Evolutionary conservation across 2,329 filamentous ascomycete species (phyloP).

Genomic region (Biscogniauxia sp.): DNA sequence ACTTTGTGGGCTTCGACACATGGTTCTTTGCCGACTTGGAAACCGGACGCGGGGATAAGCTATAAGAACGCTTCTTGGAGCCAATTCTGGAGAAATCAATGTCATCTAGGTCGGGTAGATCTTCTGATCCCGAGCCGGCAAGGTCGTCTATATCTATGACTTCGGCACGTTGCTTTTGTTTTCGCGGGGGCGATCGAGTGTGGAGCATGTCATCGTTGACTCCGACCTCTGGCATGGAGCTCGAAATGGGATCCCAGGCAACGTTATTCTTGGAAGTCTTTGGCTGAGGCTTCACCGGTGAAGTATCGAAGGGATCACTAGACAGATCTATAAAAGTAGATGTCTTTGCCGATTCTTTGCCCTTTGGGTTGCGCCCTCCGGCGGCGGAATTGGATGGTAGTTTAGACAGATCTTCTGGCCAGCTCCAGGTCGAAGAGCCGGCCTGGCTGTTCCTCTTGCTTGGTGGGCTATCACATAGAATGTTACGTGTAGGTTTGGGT

Average conservation of each 20-base stretch:
- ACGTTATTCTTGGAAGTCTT: slow-evolving; percentile 25
- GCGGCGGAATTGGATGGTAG: not conserved
- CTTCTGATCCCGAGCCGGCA: slow-evolving; percentile 37
- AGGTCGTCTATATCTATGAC: slow-evolving; percentile 39
- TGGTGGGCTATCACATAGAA: slow-evolving; percentile 25
- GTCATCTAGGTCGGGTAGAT: slow-evolving; percentile 47
- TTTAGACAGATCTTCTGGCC: slow-evolving; percentile 4
- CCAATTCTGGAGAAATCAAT: slow-evolving; percentile 36
- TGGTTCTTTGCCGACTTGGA: slow-evolving; percentile 14
- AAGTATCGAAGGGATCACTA: slow-evolving; percentile 24
- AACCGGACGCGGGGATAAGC: slow-evolving; percentile 18
- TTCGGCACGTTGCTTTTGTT: slow-evolving; percentile 20
- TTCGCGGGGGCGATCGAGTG: slow-evolving; percentile 9
- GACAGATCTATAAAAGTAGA: slow-evolving; percentile 27
- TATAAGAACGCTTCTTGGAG: slow-evolving; percentile 11
- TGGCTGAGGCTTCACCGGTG: slow-evolving; percentile 8
- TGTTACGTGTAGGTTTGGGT: not conserved
- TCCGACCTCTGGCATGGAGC: slow-evolving; percentile 46
- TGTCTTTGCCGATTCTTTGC: slow-evolving; percentile 14
- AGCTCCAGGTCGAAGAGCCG: not conserved
- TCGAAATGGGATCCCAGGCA: slow-evolving; percentile 52
- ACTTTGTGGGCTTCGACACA: slow-evolving; percentile 13
- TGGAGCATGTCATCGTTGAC: slow-evolving; percentile 14
- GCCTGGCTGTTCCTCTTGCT: not conserved
- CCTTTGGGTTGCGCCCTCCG: slow-evolving; percentile 1